phyloP scores from a whole-genome alignment of 163 green algal species.

The Scenedesmus sp. region DNA sequence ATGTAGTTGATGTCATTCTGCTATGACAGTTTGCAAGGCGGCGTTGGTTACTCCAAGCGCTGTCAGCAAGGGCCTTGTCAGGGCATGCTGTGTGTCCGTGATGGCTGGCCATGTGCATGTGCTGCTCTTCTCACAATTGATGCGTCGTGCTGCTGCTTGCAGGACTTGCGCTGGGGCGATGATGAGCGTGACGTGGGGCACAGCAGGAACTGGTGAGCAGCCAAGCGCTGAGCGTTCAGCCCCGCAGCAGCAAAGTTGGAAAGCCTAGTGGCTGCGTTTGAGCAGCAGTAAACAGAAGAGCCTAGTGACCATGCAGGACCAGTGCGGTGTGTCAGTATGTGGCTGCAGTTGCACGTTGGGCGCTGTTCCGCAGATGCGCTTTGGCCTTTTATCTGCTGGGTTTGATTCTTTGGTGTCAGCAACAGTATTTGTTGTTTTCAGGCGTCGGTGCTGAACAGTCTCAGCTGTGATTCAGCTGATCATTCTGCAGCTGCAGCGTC shows the following conservation, averaged over 20 bases:
- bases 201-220: conserved; percentile 1
- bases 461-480: neutral
- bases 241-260: neutral
- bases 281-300: neutral
- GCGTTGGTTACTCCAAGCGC: too few species aligned
- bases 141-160: neutral
- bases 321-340: neutral
- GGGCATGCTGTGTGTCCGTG: neutral
- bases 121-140: neutral
- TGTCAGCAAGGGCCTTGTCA: neutral
- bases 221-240: neutral
- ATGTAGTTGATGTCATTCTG: neutral
- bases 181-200: conserved; percentile 61
- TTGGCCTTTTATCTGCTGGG: too few species aligned
- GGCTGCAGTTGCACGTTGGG: too few species aligned
- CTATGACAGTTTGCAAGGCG: neutral
- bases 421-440: too few species aligned
- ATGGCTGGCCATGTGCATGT: neutral
- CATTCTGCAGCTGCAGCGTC: neutral
- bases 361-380: neutral
- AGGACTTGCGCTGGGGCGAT: conserved; percentile 64
- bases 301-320: neutral
- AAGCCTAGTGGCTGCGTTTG: neutral
- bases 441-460: neutral
- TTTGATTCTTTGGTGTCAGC: too few species aligned